Base-by-base conservation (phyloP, 169 alveolate genomes). In the Cryptosporidium andersoni region DNA sequence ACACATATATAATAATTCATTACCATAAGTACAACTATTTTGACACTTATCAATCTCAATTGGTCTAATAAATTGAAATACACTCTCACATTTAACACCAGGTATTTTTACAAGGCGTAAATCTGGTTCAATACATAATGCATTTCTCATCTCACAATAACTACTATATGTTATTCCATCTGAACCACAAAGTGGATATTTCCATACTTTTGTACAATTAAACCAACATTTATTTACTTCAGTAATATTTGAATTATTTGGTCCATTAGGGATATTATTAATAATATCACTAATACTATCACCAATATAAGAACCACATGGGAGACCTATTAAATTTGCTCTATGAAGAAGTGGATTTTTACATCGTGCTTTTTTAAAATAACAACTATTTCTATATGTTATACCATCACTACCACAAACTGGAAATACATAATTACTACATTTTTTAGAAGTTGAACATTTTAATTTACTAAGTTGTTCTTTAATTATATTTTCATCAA, bases 81-180 rank as follows among this genome's bases (percentile, higher is more conserved):
- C 85, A 25, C 74, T 58, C 2, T 56, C 43, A 42, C 85, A 74
- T 47, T 74, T 74, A 8, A 74, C 74, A 16, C 85, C 85, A 5
- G 85, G 85, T 40, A 74, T 58, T 36, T 74, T 74, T 12, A 74
- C 85, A 9, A 74, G 48, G n/a, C 85, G 55, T 34, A 74, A 74
- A 60, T 74, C 85, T 9, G 85, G 85, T 48, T 74, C 85, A 9
- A 74, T 12, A 12, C 85, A 74, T 60, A 74, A 60, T n/a, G 85
- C 85, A 48, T 74, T 74, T 34, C 85, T 55, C 85, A 74, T 74
- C 42, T 74, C 85, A 47, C 85, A 74, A 58, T 74, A 74, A 48
- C 85, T 74, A 48, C 85, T 74, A 48, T 74, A 74, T 45, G 85
- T 74, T 55, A 74, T 74, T 25, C 85, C 85, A n/a, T 74, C 85